A percentile compares a stretch with the other conserved stretches of the same genome.
Evolutionary conservation across 2,329 filamentous ascomycete genomes (phyloP).

Genomic region (Trichoderma polysporum): DNA sequence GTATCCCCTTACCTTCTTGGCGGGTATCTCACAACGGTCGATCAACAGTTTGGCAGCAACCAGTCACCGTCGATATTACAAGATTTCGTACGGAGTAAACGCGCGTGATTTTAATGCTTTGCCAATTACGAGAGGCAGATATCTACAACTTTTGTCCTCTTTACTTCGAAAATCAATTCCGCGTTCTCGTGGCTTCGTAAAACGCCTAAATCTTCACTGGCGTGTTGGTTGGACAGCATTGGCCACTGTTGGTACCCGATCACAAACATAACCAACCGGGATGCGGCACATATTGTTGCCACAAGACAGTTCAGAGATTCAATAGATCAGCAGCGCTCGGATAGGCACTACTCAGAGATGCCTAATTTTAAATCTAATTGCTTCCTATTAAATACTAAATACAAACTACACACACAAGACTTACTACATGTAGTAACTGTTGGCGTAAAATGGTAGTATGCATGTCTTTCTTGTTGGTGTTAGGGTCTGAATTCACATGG

Average conservation of each 20-base stretch:
- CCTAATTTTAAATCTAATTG: too few relatives aligned
- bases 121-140: too few relatives aligned
- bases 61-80: not conserved
- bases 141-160: too few relatives aligned
- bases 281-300: not conserved
- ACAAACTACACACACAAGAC: too few relatives aligned
- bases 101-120: not conserved
- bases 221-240: not conserved
- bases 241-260: not conserved
- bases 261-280: too few relatives aligned
- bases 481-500: too few relatives aligned
- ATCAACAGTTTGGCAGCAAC: not conserved
- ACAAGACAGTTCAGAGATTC: not conserved
- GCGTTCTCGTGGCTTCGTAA: not conserved
- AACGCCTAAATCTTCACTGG: not conserved
- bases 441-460: too few relatives aligned
- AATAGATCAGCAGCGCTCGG: not conserved
- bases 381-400: too few relatives aligned
- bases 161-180: too few relatives aligned
- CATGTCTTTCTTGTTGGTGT: too few relatives aligned
- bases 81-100: not conserved
- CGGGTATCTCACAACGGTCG: not conserved
- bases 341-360: not conserved
- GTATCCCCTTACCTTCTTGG: not conserved
- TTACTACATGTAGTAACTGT: too few relatives aligned